Evolutionary conservation across 805 yeast genomes (phyloP), one percentile per base, ranked within the genome.

Genomic region (Brettanomyces anomalus): DNA sequence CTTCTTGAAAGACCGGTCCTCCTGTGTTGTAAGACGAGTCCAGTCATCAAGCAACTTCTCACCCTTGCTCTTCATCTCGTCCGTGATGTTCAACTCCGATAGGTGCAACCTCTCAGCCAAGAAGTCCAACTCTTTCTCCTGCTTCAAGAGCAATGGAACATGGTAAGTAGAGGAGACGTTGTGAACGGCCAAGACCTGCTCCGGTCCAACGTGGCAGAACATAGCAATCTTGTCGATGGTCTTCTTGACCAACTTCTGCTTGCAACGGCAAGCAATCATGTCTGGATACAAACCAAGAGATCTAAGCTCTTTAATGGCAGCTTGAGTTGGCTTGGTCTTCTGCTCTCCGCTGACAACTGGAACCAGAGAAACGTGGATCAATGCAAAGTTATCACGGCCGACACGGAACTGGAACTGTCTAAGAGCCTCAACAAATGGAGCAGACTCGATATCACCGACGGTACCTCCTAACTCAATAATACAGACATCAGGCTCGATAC

Each of bases 161-260:
- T 93, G 98, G 65, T 93, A 93, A 38, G 97, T 90, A 11, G 96
- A 86, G 70, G 85, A 85, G 54, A 93, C 95, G 65, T 93, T 98
- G 60, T 89, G 95, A 43, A 93, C 96, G 40, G 95, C 96, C 53
- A 93, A 75, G 39, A 93, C 97, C 71, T 94, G 97, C 45, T 90
- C 88, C n/a, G 95, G 85, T 26, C 96, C 97, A 53, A 93, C 98
- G 60, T 93, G 97, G 66, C 97, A 90, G 69, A 93, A 93, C 97
- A 93, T 93, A 46, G 97, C 93, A 59, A 93, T 90, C 68, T 93
- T 93, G 50, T 85, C 90, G 58, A 83, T 85, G n/a, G 96, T 88
- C 50, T 88, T 79, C 45, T 67, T 66, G 57, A 85, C 95, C 54
- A 93, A 75, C 58, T 76, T 75, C 52, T 84, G 84, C 41, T 86